These are phyloP conservation scores for Hypoxylon sp. DNA, from an alignment of 2,329 filamentous ascomycete species.

Conservation along the genomic window DNA sequence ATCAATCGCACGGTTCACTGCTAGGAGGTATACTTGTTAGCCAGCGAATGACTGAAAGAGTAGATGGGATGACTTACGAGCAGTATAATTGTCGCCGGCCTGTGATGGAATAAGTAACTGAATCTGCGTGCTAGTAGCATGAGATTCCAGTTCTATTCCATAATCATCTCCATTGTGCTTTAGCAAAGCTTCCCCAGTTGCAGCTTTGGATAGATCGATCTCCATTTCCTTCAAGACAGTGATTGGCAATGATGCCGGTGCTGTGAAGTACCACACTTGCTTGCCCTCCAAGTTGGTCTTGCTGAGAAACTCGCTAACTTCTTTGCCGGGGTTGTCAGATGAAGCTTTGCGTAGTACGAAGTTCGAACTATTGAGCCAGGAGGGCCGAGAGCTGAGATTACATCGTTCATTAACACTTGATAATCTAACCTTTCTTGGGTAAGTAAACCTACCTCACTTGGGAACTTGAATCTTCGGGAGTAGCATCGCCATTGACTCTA, in stretches of 20 bases:
- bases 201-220: slow-evolving; percentile 70
- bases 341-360: slow-evolving; percentile 68
- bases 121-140: slow-evolving; percentile 66
- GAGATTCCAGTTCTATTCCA: slow-evolving; percentile 68
- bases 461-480: slow-evolving; percentile 34
- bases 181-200: slow-evolving; percentile 69
- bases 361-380: slow-evolving; percentile 65
- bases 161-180: slow-evolving; percentile 76
- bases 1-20: slow-evolving; percentile 65
- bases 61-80: slow-evolving; percentile 61
- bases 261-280: slow-evolving; percentile 86
- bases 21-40: slow-evolving; percentile 50
- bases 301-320: slow-evolving; percentile 70
- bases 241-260: slow-evolving; percentile 78
- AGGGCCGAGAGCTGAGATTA: slow-evolving; percentile 50
- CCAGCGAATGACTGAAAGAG: slow-evolving; percentile 46
- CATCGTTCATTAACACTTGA: slow-evolving; percentile 12
- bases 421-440: neutral
- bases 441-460: slow-evolving; percentile 47
- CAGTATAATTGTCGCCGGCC: slow-evolving; percentile 67
- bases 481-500: slow-evolving; percentile 41
- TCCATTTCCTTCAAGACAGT: slow-evolving; percentile 76
- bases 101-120: slow-evolving; percentile 74
- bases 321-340: slow-evolving; percentile 60
- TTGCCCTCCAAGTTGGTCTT: slow-evolving; percentile 75